phyloP scores from a whole-genome alignment of 257 asterid species.

The Galeopsis tetrahit region DNA sequence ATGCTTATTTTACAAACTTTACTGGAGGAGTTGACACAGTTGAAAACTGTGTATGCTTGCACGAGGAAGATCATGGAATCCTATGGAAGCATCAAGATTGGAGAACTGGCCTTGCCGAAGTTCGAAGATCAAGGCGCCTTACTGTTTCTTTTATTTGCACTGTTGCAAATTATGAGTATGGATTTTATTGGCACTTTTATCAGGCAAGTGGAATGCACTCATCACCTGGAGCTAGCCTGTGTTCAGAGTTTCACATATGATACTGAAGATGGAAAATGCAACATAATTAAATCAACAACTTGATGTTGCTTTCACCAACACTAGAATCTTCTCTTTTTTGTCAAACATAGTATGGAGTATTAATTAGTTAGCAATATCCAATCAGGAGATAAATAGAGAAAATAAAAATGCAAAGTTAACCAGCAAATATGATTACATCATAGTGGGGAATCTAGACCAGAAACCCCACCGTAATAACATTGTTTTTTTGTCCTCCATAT shows the following conservation, averaged over 20 bases:
- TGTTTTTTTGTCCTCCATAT: slow-evolving; percentile 24
- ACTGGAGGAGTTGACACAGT: slow-evolving; percentile 96
- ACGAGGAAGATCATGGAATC: slow-evolving; percentile 95
- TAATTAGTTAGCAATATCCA: background rate
- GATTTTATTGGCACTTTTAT: slow-evolving; percentile 96
- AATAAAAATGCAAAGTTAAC: background rate
- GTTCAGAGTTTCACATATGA: slow-evolving; percentile 15
- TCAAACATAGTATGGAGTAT: background rate
- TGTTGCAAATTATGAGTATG: slow-evolving; percentile 96
- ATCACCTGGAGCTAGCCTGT: slow-evolving; percentile 5
- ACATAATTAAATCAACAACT: background rate
- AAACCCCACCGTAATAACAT: background rate
- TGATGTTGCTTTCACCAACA: slow-evolving; percentile 12
- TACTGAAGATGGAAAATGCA: slow-evolving; percentile 14
- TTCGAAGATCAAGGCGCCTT: slow-evolving; percentile 94
- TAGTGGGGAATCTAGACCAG: background rate
- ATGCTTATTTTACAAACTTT: slow-evolving; percentile 88
- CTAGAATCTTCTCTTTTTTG: slow-evolving; percentile 7
- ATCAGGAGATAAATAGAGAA: slow-evolving; percentile 5
- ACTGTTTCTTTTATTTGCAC: slow-evolving; percentile 94
- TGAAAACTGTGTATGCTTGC: slow-evolving; percentile 96
- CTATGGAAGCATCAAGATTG: slow-evolving; percentile 99
- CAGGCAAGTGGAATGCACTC: slow-evolving; percentile 60
- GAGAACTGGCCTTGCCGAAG: slow-evolving; percentile 96
- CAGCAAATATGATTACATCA: background rate